phyloP scores from a whole-genome alignment of 2,329 filamentous ascomycete species.

The Sclerotinia sclerotiorum region DNA sequence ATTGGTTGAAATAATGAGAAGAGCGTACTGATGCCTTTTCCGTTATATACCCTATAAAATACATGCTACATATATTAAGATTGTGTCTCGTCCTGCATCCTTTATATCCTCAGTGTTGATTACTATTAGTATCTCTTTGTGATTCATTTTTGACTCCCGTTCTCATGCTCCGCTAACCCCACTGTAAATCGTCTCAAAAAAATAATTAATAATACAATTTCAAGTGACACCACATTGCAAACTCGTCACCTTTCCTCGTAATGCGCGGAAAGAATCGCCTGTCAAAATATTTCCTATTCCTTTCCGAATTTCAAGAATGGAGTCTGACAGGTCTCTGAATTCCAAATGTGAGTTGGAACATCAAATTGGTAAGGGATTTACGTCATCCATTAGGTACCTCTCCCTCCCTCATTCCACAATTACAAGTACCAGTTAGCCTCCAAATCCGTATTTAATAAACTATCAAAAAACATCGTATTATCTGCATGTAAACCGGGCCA shows the following conservation, averaged over 20 bases:
- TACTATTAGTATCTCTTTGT: neutral
- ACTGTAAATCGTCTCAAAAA: neutral
- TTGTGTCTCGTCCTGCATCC: neutral
- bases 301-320: too few species aligned
- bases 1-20: too few species aligned
- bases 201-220: neutral
- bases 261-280: too few species aligned
- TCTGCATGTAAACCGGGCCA: slow-evolving; percentile 34
- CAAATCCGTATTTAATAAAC: slow-evolving; percentile 38
- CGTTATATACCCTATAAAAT: neutral
- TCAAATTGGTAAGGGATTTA: too few species aligned
- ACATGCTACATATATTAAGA: neutral
- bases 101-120: neutral
- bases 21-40: too few species aligned
- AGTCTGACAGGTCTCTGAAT: too few species aligned
- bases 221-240: neutral
- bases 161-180: neutral
- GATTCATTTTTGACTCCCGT: neutral
- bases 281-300: too few species aligned
- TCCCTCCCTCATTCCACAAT: neutral
- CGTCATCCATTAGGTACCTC: neutral
- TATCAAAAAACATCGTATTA: slow-evolving; percentile 39
- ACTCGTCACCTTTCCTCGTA: too few species aligned
- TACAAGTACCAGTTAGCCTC: slow-evolving; percentile 39
- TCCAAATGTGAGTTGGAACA: too few species aligned